Percentiles rank a stretch among this genome's conserved stretches.
Evolutionary conservation across 345 rosid species (phyloP).

Genomic region (Brassica juncea): DNA sequence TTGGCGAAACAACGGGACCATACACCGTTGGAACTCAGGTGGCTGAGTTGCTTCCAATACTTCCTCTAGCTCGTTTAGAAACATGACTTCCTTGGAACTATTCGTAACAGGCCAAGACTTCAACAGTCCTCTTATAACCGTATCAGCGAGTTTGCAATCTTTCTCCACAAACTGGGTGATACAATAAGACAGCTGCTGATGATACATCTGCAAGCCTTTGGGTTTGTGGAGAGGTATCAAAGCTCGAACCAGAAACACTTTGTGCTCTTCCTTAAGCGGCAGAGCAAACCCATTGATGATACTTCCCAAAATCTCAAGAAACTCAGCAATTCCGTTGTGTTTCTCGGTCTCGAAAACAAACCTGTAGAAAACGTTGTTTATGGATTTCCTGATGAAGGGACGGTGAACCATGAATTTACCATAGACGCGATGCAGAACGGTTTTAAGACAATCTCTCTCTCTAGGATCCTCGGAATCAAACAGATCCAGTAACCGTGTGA

Average conservation of each 20-base stretch:
- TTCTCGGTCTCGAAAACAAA: slow-evolving; percentile 85
- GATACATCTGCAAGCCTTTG: slow-evolving; percentile 77
- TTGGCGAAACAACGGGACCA: slow-evolving; percentile 81
- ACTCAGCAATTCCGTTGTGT: slow-evolving; percentile 87
- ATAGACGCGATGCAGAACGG: slow-evolving; percentile 80
- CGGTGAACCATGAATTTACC: slow-evolving; percentile 97
- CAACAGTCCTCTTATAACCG: slow-evolving; percentile 68
- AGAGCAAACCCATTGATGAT: slow-evolving; percentile 91
- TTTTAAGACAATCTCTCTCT: slow-evolving; percentile 85
- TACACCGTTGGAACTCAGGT: slow-evolving; percentile 77
- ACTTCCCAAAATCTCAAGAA: slow-evolving; percentile 88
- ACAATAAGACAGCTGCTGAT: slow-evolving; percentile 85
- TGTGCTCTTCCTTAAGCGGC: slow-evolving; percentile 92
- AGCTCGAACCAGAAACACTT: slow-evolving; percentile 72
- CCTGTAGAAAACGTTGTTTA: slow-evolving; percentile 70
- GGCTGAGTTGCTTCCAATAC: slow-evolving; percentile 81
- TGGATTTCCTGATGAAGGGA: slow-evolving; percentile 81
- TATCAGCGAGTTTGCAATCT: slow-evolving; percentile 86
- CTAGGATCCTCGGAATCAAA: slow-evolving; percentile 97
- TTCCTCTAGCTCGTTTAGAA: slow-evolving; percentile 85
- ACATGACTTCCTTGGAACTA: slow-evolving; percentile 96
- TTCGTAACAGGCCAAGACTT: slow-evolving; percentile 93
- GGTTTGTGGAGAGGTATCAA: slow-evolving; percentile 87
- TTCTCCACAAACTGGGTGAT: slow-evolving; percentile 87
- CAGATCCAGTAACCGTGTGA: slow-evolving; percentile 64